Conservation (phyloP, 371 early-diverging fungal genomes). For the Batrachochytrium dendrobatidis region DNA sequence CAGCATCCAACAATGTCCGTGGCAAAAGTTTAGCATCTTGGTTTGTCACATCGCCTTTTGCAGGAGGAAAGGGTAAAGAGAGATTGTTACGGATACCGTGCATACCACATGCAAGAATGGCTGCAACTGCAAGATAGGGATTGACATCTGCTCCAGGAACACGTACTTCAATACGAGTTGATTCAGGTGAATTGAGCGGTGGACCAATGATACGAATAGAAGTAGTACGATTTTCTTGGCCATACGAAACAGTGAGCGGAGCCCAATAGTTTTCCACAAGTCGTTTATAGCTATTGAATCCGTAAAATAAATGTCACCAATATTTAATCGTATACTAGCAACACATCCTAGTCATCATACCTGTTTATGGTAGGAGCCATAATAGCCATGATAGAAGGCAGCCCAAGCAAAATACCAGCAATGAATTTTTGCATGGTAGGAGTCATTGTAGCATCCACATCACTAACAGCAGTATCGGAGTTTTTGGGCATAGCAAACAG, state of each 20-base stretch:
- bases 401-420: constrained; percentile 65
- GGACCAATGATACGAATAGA: constrained; percentile 70
- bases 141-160: constrained; percentile 81
- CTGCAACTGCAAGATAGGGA: constrained; percentile 68
- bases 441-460: constrained; percentile 5
- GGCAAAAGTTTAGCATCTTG: constrained; percentile 40
- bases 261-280: constrained; percentile 80
- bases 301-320: no score
- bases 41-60: constrained; percentile 14
- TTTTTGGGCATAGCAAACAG: constrained; percentile 51
- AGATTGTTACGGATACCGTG: constrained; percentile 65
- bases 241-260: constrained; percentile 76
- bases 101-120: constrained; percentile 68
- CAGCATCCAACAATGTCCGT: constrained; percentile 60
- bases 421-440: constrained; percentile 57
- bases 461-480: neutral
- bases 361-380: constrained; percentile 76
- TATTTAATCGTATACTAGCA: no score
- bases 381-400: constrained; percentile 68
- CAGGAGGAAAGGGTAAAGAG: constrained; percentile 20
- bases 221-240: constrained; percentile 68
- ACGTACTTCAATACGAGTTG: constrained; percentile 67
- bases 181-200: constrained; percentile 53
- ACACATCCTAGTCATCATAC: constrained; percentile 11
- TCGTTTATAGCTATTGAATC: constrained; percentile 72